A percentile compares a stretch with the other conserved stretches of the same genome.
Evolutionary conservation across 2,329 filamentous ascomycete genomes (phyloP).

Genomic region (Aureobasidium sp.): DNA sequence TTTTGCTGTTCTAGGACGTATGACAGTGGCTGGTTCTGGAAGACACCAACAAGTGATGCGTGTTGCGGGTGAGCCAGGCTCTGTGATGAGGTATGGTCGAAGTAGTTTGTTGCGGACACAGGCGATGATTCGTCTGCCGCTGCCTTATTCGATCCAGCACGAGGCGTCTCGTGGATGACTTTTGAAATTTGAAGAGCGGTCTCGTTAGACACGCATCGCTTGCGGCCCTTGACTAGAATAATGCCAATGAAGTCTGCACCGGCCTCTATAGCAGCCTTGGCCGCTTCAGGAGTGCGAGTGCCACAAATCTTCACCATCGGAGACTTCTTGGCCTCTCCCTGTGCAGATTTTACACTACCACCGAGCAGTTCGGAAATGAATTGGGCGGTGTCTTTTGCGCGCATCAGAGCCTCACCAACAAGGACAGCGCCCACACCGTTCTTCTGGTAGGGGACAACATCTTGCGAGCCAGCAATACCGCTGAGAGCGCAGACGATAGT

Average conservation of each 20-base stretch:
- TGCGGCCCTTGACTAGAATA: constrained; percentile 74
- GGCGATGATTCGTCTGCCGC: constrained; percentile 11
- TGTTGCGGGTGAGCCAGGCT: constrained; percentile 46
- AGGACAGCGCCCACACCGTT: constrained; percentile 89
- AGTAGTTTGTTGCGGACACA: constrained; percentile 57
- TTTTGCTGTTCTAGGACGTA: constrained; percentile 74
- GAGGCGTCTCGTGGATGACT: constrained; percentile 54
- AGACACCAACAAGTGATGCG: constrained; percentile 83
- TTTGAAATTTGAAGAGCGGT: constrained; percentile 73
- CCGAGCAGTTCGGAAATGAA: constrained; percentile 84
- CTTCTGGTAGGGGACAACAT: constrained; percentile 78
- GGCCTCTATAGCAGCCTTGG: constrained; percentile 69
- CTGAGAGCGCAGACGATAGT: constrained; percentile 91
- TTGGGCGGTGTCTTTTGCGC: constrained; percentile 67
- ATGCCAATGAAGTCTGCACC: constrained; percentile 92
- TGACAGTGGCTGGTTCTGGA: constrained; percentile 78
- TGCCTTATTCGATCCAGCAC: constrained; percentile 21
- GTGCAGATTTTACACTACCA: constrained; percentile 27
- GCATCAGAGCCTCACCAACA: constrained; percentile 94
- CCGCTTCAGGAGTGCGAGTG: constrained; percentile 73
- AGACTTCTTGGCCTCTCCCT: constrained; percentile 24
- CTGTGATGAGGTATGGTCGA: constrained; percentile 45
- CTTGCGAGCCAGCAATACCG: constrained; percentile 80
- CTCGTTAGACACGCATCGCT: constrained; percentile 70
- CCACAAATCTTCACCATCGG: constrained; percentile 92